phyloP scores from a whole-genome alignment of 805 yeast species.

The Metschnikowia baotianmanensis region DNA sequence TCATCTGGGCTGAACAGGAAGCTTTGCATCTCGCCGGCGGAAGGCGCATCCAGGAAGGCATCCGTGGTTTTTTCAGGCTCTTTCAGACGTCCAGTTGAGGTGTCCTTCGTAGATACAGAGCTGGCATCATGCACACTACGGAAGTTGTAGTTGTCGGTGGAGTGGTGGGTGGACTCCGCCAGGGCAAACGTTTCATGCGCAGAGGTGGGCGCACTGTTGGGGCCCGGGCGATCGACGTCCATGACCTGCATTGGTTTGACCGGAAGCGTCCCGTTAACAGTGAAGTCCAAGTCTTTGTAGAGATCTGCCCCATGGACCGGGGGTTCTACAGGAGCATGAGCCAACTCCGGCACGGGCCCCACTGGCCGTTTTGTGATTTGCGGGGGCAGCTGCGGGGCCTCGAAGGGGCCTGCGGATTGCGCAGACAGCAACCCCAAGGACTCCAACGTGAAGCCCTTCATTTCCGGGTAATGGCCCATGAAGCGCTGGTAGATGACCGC shows the following conservation, averaged over 20 bases:
- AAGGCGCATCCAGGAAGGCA: neutral
- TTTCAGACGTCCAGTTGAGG: neutral
- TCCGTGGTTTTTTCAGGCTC: no score
- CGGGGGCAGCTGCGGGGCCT: neutral
- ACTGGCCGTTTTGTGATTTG: neutral
- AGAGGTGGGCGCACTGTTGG: neutral
- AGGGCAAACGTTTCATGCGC: neutral
- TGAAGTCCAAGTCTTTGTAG: constrained; percentile 40
- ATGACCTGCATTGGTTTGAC: constrained; percentile 41
- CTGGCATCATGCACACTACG: no score
- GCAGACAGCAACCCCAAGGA: constrained; percentile 29
- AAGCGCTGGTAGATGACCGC: constrained; percentile 32
- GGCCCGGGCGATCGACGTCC: constrained; percentile 25
- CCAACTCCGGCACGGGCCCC: neutral
- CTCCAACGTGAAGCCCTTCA: constrained; percentile 31
- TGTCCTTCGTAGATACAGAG: constrained; percentile 3
- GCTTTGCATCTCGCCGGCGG: constrained; percentile 16
- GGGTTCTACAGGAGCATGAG: neutral
- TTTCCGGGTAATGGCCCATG: constrained; percentile 37
- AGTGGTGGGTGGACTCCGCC: constrained; percentile 2
- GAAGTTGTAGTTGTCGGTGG: neutral
- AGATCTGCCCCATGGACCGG: constrained; percentile 16
- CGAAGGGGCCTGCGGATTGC: neutral
- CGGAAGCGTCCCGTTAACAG: constrained; percentile 42
- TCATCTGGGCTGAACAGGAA: constrained; percentile 16